phyloP scores from a whole-genome alignment of 2,329 filamentous ascomycete genomes.

The Ophiostoma fasciatum region DNA sequence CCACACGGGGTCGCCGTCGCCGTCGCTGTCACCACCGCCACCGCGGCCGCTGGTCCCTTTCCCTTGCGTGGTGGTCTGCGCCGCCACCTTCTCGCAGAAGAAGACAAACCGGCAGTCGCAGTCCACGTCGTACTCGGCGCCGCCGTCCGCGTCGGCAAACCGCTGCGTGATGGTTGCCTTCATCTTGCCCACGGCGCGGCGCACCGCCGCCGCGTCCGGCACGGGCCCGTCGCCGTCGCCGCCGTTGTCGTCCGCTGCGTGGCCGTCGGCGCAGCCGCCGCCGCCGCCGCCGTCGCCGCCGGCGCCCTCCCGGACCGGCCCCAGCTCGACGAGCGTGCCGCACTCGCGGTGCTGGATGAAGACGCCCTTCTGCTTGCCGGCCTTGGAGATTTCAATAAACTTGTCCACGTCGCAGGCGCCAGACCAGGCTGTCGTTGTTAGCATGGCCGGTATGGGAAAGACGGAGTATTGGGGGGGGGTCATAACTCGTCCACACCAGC shows the following conservation, averaged over 20 bases:
- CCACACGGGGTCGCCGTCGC: conserved; percentile 15
- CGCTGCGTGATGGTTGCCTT: conserved; percentile 35
- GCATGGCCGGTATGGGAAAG: too few relatives aligned
- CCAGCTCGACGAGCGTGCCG: conserved; percentile 9
- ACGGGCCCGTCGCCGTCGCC: conserved; percentile 24
- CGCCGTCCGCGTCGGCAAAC: conserved; percentile 19
- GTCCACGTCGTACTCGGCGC: conserved; percentile 30
- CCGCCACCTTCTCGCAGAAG: conserved; percentile 22
- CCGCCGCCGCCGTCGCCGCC: neutral
- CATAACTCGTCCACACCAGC: conserved; percentile 36
- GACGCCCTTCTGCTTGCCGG: conserved; percentile 33
- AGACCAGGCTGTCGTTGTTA: conserved; percentile 28
- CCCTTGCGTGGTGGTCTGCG: too few relatives aligned
- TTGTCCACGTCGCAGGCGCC: conserved; percentile 26
- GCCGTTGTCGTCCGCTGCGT: conserved; percentile 16
- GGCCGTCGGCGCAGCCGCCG: neutral
- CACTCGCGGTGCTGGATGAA: conserved; percentile 43
- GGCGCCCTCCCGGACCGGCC: conserved; percentile 12
- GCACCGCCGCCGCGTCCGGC: conserved; percentile 21
- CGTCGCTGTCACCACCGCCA: neutral
- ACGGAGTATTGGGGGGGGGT: too few relatives aligned
- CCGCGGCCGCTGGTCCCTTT: neutral
- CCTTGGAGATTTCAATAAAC: conserved; percentile 34
- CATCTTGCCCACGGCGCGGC: conserved; percentile 28
- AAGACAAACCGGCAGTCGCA: conserved; percentile 36